Conservation (phyloP, 345 rosid genomes). For the Arabis alpina region DNA sequence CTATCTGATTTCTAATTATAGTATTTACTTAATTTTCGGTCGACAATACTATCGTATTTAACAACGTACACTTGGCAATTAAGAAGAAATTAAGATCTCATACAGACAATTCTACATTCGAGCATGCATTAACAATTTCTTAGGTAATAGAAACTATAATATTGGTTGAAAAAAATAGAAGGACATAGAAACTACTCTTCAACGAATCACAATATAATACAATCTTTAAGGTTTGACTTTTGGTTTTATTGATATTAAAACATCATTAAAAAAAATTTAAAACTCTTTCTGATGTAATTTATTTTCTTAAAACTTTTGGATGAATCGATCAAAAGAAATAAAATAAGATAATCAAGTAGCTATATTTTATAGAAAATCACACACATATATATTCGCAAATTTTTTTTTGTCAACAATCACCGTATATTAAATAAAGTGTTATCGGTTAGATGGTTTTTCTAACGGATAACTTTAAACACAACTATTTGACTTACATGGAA, state of each 20-base stretch:
- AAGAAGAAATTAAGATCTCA: slow-evolving; percentile 10
- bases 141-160: not conserved
- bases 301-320: not conserved
- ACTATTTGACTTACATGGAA: too few relatives aligned
- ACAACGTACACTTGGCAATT: slow-evolving; percentile 33
- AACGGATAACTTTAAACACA: too few relatives aligned
- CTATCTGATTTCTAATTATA: not conserved
- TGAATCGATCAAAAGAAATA: slow-evolving; percentile 15
- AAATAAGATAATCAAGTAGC: slow-evolving; percentile 13
- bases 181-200: slow-evolving; percentile 30
- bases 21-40: not conserved
- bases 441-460: too few relatives aligned
- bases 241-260: slow-evolving; percentile 30
- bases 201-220: slow-evolving; percentile 28
- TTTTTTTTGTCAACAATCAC: too few relatives aligned
- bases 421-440: too few relatives aligned
- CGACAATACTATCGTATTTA: not conserved
- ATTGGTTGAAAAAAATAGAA: not conserved
- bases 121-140: slow-evolving; percentile 20
- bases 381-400: too few relatives aligned
- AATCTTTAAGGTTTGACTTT: slow-evolving; percentile 43
- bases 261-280: not conserved
- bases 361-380: not conserved
- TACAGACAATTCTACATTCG: slow-evolving; percentile 26
- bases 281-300: slow-evolving; percentile 7